A percentile compares a stretch with the other conserved stretches of the same genome.
phyloP scores from a whole-genome alignment of 345 rosid genomes.

The Kernera saxatilis region DNA sequence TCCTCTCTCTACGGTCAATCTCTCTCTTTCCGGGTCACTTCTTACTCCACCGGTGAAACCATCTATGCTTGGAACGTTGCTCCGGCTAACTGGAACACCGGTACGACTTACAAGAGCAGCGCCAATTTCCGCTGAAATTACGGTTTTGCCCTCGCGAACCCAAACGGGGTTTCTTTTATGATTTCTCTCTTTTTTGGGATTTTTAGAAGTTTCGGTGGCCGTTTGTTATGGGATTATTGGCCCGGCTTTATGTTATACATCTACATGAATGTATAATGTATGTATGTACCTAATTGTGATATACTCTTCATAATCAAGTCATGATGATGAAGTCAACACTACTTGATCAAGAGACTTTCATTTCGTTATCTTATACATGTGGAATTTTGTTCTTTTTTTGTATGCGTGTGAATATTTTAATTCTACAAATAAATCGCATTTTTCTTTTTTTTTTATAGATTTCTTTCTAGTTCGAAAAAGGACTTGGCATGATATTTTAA shows the following conservation, averaged over 20 bases:
- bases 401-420: neutral
- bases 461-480: neutral
- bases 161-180: neutral
- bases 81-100: constrained; percentile 32
- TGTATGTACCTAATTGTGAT: constrained; percentile 18
- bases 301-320: neutral
- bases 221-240: constrained; percentile 9
- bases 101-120: constrained; percentile 18
- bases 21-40: constrained; percentile 67
- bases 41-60: constrained; percentile 39
- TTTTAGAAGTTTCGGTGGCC: constrained; percentile 29
- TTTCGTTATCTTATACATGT: neutral
- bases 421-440: neutral
- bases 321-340: constrained; percentile 5
- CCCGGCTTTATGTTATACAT: constrained; percentile 29
- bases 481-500: neutral
- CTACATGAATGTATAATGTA: constrained; percentile 7
- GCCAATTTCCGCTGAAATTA: constrained; percentile 24
- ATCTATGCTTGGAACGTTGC: constrained; percentile 32
- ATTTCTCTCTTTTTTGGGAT: neutral
- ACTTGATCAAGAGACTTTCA: constrained; percentile 5
- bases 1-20: constrained; percentile 66
- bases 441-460: neutral
- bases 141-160: neutral
- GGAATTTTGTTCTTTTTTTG: neutral